Base-by-base conservation (phyloP, 805 yeast species). In the Ogataea minuta region DNA sequence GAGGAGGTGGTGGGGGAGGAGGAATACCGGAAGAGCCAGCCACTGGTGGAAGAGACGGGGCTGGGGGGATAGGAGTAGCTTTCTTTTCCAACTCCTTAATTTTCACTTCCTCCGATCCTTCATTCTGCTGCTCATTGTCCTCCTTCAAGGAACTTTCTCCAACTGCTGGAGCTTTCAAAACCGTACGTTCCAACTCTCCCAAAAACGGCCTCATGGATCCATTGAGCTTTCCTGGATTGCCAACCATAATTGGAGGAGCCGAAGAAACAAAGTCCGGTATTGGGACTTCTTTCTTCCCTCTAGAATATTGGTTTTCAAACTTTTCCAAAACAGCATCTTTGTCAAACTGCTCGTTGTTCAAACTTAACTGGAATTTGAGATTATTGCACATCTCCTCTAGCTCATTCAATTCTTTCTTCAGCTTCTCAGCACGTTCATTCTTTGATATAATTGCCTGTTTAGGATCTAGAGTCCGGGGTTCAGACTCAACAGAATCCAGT, bases 181-280 rank as follows among this genome's bases (percentile, higher is more conserved):
- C 81, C 48, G 74, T 76, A 3, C 69, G 57, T 15, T 71, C 65
- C 47, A 79, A 62, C 52, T 79, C 85, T 32, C 69, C 65, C 48
- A 79, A 62, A 52, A 79, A 77, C 20, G 70, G 62, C 35, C 56
- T 49, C 54, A 52, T 56, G 44, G 17, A 25, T 23, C 1, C 30
- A 12, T 53, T 51, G 23, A 47, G 37, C 38, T 53, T 46, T 31
- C 54, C 46, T 21, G 49, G 43, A 8, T 44, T 44, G 4, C 39
- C 45, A 12, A 29, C 29, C 44, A 44, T 31, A 3, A 44, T 28
- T 8, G 57, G 48, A 6, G 53, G 53, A 26, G 55, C 52, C 16
- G 52, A 43, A 5, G 48, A 44, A 6, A 44, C 28, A 39, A 49
- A 50, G 19, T 51, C 50, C 6, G 52, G 53, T 24, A 34, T 43